phyloP scores from a whole-genome alignment of 108 stramenopile genomes.

The Cyclotella cryptica region DNA sequence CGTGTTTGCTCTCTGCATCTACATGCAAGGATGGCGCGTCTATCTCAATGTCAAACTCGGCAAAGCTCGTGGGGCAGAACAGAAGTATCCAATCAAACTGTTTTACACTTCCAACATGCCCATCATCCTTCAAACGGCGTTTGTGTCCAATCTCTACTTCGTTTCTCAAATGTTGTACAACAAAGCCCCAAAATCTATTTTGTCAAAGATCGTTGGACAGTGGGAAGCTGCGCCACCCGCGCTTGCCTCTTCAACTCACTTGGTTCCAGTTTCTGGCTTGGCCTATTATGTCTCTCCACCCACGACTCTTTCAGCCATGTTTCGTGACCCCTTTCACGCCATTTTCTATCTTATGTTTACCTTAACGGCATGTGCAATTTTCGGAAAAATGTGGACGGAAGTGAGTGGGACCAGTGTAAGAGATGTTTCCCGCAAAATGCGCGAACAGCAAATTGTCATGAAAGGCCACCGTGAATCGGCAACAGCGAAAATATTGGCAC shows the following conservation, averaged over 20 bases:
- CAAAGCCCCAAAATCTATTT: conserved; percentile 91
- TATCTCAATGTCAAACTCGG: conserved; percentile 97
- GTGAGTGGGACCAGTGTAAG: conserved; percentile 96
- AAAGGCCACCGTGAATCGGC: conserved; percentile 98
- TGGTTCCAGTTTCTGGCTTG: conserved; percentile 94
- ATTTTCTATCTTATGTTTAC: conserved; percentile 98
- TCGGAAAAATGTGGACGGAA: conserved; percentile 99
- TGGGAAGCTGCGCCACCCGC: conserved; percentile 77
- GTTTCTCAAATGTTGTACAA: conserved; percentile 98
- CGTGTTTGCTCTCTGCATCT: conserved; percentile 97
- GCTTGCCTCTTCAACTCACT: conserved; percentile 80
- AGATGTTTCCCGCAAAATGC: conserved; percentile 98
- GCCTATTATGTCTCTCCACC: conserved; percentile 99
- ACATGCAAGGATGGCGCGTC: conserved; percentile 99
- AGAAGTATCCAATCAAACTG: conserved; percentile 96
- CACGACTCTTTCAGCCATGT: conserved; percentile 84
- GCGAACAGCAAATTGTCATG: conserved; percentile 98
- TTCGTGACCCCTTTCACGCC: conserved; percentile 98
- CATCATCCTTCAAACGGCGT: conserved; percentile 98
- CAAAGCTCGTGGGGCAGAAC: conserved; percentile 94
- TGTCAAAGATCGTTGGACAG: conserved; percentile 95
- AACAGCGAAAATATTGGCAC: conserved; percentile 92
- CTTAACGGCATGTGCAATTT: conserved; percentile 96
- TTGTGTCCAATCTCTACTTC: conserved; percentile 99
- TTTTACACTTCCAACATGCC: conserved; percentile 99